Evolutionary conservation across 805 yeast genomes (phyloP), one percentile per base, ranked within the genome.

Genomic region (Cyberlindnera nakhonratchasimensis): DNA sequence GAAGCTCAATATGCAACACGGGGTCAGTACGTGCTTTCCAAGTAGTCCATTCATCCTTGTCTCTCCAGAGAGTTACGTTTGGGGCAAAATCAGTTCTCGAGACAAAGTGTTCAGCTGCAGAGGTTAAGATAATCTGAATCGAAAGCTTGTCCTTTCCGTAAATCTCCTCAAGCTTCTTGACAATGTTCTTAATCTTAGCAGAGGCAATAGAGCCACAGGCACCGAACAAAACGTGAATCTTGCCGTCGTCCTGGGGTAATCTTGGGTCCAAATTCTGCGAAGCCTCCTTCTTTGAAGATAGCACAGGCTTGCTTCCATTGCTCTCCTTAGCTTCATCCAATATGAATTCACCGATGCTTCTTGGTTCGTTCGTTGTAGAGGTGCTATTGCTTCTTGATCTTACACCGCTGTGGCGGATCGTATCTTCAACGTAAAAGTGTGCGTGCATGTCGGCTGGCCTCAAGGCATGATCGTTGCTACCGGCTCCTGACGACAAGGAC

Each of bases 41-140:
- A n/a, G 82, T 79, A 25, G 69, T 68, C 99, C 99, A 91, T 65
- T 91, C 98, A 61, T 93, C 99, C 45, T 77, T 75, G 58, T 93
- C 97, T 57, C 90, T 75, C 98, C 98, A 91, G 14, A 90, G 78
- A 47, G 81, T 82, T 19, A 89, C 87, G 53, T 82, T 82, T 14
- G 82, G 72, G 18, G 48, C 48, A 24, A 68, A 62, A 56, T 72
- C 80, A 62, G 58, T 77, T 64, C 66, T 79, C 63, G 63, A 66
- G 29, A 68, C 74, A 46, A 95, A 91, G 59, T 86, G 90, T 47
- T 83, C 88, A 0, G 97, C 96, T 1, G 95, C 77, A 46, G 79
- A 75, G 5, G 98, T 91, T 33, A 89, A 76, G 29, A 91, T 84
- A 37, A 93, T 70, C 62, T 91, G 98, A 51, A 91, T 86, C 3